Conservation (phyloP, 192 early-diverging fungal species). For the Geranomyces michiganensis region DNA sequence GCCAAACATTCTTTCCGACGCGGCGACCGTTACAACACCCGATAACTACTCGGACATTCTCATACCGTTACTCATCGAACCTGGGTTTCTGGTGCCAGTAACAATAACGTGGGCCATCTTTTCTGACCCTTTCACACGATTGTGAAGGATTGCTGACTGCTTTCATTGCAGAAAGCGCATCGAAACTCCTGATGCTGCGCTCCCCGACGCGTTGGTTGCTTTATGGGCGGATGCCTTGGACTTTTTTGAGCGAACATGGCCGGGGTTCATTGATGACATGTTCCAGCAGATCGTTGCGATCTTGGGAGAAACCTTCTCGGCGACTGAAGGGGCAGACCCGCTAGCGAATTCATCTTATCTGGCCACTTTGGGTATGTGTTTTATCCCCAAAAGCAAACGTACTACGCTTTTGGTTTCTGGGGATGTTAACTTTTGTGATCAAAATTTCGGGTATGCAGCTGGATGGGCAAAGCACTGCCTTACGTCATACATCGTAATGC, state of each 20-base stretch:
- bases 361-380: slow-evolving; percentile 9
- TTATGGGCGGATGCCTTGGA: slow-evolving; percentile 36
- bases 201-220: slow-evolving; percentile 4
- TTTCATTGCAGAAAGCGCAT: slow-evolving; percentile 24
- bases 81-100: slow-evolving; percentile 42
- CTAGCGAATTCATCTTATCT: background rate
- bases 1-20: slow-evolving; percentile 22
- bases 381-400: slow-evolving; percentile 5
- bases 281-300: slow-evolving; percentile 36
- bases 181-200: background rate
- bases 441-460: background rate
- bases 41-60: slow-evolving; percentile 47
- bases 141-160: no score
- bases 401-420: background rate
- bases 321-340: background rate
- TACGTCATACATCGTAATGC: background rate
- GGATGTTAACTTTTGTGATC: background rate
- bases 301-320: slow-evolving; percentile 1
- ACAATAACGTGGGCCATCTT: slow-evolving; percentile 20
- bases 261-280: slow-evolving; percentile 44
- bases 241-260: slow-evolving; percentile 46
- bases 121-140: background rate
- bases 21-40: slow-evolving; percentile 26
- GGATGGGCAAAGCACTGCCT: slow-evolving; percentile 11
- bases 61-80: slow-evolving; percentile 37